Conservation (phyloP, 257 asterid genomes). For the Nicotiana noctiflora region DNA sequence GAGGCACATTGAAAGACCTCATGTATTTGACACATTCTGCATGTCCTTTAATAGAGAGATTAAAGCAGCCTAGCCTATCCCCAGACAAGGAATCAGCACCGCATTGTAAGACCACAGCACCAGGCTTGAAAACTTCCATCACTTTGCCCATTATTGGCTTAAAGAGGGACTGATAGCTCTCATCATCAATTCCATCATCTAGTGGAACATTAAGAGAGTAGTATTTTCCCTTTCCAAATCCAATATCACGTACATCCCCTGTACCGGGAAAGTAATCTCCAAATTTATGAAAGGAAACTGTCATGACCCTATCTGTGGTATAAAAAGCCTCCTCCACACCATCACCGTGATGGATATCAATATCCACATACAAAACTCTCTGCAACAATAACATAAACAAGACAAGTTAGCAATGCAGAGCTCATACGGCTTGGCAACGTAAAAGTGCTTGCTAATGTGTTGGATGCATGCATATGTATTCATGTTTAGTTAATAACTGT, state of each 20-base stretch:
- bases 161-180: slow-evolving; percentile 36
- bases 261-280: slow-evolving; percentile 44
- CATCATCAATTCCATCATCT: slow-evolving; percentile 41
- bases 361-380: slow-evolving; percentile 39
- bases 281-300: slow-evolving; percentile 42
- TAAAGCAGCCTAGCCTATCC: slow-evolving; percentile 38
- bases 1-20: slow-evolving; percentile 39
- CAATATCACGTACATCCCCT: slow-evolving; percentile 33
- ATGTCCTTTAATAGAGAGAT: slow-evolving; percentile 36
- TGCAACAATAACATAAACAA: slow-evolving; percentile 16
- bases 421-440: background rate
- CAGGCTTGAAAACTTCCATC: slow-evolving; percentile 37
- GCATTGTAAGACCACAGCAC: slow-evolving; percentile 39
- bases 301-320: slow-evolving; percentile 42
- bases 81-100: slow-evolving; percentile 43
- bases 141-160: slow-evolving; percentile 43
- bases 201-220: slow-evolving; percentile 37
- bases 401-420: slow-evolving; percentile 8
- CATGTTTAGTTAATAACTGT: background rate
- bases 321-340: slow-evolving; percentile 41
- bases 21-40: slow-evolving; percentile 37
- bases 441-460: background rate
- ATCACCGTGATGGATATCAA: slow-evolving; percentile 41
- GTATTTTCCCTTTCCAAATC: slow-evolving; percentile 30
- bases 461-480: background rate